Base-by-base conservation (phyloP, 495 filamentous ascomycete genomes). In the Penicillium crystallinum region DNA sequence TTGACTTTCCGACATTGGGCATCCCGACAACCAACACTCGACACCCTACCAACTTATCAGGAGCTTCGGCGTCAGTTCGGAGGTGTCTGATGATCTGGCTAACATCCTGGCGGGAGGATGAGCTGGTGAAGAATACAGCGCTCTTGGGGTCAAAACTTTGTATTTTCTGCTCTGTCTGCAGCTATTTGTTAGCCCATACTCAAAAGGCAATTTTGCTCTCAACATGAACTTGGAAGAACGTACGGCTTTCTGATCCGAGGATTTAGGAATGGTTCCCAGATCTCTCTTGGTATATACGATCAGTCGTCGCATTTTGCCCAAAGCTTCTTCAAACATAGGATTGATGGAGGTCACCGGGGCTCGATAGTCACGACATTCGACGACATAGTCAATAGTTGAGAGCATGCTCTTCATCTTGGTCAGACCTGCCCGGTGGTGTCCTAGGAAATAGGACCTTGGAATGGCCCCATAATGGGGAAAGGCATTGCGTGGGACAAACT, bases 301-400 rank as follows among this genome's bases (percentile, higher is more conserved):
- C 52, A 97, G 63, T 49, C 92, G 80, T 55, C 85, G 72, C 58
- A 80, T 81, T 4, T 81, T 75, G 19, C 81, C 83, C 18, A 97
- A 71, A 7, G 77, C 79, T 40, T 84, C 77, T 59, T 97, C 95
- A 58, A 99, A 93, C 45, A 96, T 73, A 1, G 93, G 92, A 65
- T 99, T 99, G 48, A 89, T 78, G 0, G 89, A 92, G 0, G 89
- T 89, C 4, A 97, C 67, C 2, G 93, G 93, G 6, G 95, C 82
- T 33, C 93, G 86, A 64, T 89, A 92, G 71, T 99, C 93, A 46
- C 93, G 87, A 70, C 91, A 96, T 70, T 99, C 93, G 50, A 99
- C 82, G 43, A 99, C 81, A 39, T 97, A 85, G 56, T 91, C 88
- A 50, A 96, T 87, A 41, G 82, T 79, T 38, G 82, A 82, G 40